A percentile compares a stretch with the other conserved stretches of the same genome.
Conservation (phyloP, 202 grass and related monocot species). For the Brachypodium distachyon region DNA sequence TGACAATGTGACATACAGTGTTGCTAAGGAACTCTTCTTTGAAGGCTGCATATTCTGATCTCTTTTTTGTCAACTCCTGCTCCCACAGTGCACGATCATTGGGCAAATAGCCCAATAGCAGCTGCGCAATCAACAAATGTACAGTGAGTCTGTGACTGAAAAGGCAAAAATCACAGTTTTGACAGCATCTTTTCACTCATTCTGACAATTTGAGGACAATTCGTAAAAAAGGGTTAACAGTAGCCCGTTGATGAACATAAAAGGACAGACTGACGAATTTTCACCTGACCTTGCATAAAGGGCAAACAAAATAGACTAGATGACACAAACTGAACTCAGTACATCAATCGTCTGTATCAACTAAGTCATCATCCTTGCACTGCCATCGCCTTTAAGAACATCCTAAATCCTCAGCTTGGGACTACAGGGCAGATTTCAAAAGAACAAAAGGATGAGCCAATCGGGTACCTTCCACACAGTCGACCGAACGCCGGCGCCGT, state of each 20-base stretch:
- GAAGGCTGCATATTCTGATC: constrained; percentile 57
- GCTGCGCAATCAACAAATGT: constrained; percentile 40
- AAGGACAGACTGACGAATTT: background rate
- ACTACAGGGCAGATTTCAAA: background rate
- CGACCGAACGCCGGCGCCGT: constrained; percentile 57
- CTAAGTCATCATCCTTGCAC: background rate
- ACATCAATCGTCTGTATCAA: background rate
- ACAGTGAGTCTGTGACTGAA: constrained; percentile 17
- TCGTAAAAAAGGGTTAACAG: background rate
- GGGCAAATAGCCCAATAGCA: constrained; percentile 76
- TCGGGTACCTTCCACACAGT: constrained; percentile 76
- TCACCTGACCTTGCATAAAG: background rate
- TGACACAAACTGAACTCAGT: background rate
- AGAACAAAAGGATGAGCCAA: background rate
- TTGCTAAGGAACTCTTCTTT: constrained; percentile 78
- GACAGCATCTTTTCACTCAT: constrained; percentile 6
- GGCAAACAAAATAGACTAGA: background rate
- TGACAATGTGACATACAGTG: constrained; percentile 51
- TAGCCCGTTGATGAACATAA: background rate
- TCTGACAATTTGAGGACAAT: background rate
- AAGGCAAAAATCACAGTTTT: constrained; percentile 13
- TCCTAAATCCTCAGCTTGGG: background rate
- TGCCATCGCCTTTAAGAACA: background rate
- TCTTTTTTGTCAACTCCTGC: constrained; percentile 59
- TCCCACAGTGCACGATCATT: constrained; percentile 55